These are phyloP conservation scores for Melastoma malabathricum DNA, from an alignment of 345 rosid species.

Conservation along the genomic window DNA sequence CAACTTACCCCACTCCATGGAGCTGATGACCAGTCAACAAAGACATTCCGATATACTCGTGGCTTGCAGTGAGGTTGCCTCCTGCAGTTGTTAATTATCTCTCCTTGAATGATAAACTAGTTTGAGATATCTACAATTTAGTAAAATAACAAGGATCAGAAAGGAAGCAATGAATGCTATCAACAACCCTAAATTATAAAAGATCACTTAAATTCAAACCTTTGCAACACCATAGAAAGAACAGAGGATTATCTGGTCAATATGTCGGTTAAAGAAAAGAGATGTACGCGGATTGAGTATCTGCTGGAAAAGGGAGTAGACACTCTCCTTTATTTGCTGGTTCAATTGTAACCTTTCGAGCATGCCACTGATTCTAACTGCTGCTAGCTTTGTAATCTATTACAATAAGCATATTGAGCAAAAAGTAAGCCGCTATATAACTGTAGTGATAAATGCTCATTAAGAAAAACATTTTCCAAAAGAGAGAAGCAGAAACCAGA, in stretches of 20 bases:
- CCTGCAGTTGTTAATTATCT: constrained; percentile 69
- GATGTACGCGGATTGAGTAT: constrained; percentile 49
- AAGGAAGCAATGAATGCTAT: constrained; percentile 1
- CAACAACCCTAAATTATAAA: neutral
- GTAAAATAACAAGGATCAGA: constrained; percentile 13
- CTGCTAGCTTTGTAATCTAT: constrained; percentile 77
- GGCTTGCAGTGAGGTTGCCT: constrained; percentile 97
- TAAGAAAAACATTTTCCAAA: neutral
- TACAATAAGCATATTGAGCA: constrained; percentile 6
- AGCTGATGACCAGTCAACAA: constrained; percentile 54
- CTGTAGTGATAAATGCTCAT: no score
- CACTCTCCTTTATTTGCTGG: constrained; percentile 61
- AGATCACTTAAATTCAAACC: constrained; percentile 26
- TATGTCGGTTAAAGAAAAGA: constrained; percentile 68
- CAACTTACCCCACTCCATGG: constrained; percentile 50
- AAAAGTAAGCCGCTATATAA: no score
- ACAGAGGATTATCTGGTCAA: constrained; percentile 80
- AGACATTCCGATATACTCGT: constrained; percentile 73
- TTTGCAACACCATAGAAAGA: constrained; percentile 81
- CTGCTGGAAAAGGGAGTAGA: constrained; percentile 59
- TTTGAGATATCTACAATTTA: constrained; percentile 64
- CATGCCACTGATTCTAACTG: constrained; percentile 75
- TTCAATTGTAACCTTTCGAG: constrained; percentile 69
- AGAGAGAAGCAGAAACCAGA: no score
- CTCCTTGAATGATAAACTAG: constrained; percentile 67